phyloP scores from a whole-genome alignment of 129 eudicot genomes.

The Ambrosia trifida region DNA sequence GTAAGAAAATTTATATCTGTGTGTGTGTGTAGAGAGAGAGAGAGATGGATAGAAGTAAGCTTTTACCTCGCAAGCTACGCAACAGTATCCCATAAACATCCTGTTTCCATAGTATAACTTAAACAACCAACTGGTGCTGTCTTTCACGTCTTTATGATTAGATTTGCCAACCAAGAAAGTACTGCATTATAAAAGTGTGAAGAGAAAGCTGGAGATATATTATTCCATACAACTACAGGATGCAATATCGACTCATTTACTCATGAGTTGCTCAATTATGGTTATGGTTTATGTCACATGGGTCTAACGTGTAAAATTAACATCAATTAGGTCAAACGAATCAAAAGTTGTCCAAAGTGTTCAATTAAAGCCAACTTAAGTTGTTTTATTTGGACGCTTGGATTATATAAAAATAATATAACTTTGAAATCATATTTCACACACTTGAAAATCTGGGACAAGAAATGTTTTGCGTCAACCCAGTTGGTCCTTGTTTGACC shows the following conservation, averaged over 20 bases:
- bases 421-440: constrained; percentile 1
- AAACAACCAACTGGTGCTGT: constrained; percentile 91
- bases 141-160: constrained; percentile 96
- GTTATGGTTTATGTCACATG: not conserved
- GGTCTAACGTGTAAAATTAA: constrained; percentile 3
- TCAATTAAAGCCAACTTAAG: constrained; percentile 2
- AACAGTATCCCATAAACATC: constrained; percentile 89
- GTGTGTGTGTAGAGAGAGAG: not conserved
- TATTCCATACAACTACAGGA: not conserved
- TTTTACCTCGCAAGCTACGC: constrained; percentile 94
- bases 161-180: constrained; percentile 90
- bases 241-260: not conserved
- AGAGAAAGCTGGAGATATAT: constrained; percentile 5
- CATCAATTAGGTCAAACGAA: not conserved
- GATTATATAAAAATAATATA: not conserved
- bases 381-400: not conserved
- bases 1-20: not conserved
- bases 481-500: not conserved
- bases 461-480: not conserved
- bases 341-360: not conserved
- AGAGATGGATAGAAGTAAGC: not conserved
- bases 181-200: constrained; percentile 49
- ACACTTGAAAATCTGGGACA: not conserved
- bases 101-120: constrained; percentile 79
- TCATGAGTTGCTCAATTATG: not conserved